Evolutionary conservation across 805 yeast species (phyloP).

Genomic region (Metschnikowia anglica): DNA sequence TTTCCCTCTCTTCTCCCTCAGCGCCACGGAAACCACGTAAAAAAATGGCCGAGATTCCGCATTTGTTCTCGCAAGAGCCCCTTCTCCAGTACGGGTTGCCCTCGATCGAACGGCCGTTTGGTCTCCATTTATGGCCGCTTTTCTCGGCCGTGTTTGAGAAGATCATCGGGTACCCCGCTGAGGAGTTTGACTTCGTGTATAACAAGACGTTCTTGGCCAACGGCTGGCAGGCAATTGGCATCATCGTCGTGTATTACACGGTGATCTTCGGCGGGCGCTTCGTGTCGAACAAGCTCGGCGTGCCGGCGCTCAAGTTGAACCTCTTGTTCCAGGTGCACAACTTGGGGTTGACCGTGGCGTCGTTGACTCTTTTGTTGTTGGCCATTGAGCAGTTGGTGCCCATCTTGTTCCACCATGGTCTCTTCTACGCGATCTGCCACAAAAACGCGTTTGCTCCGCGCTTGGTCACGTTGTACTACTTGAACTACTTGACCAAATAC

Average conservation of each 20-base stretch:
- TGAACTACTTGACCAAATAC: conserved; percentile 88
- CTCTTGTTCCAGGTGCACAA: conserved; percentile 83
- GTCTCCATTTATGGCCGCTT: conserved; percentile 66
- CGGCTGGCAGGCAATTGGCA: conserved; percentile 50
- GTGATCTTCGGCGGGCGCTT: conserved; percentile 69
- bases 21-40: background rate
- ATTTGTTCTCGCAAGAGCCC: conserved; percentile 17
- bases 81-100: conserved; percentile 33
- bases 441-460: conserved; percentile 77
- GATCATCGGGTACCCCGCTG: conserved; percentile 56
- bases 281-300: conserved; percentile 48
- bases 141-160: conserved; percentile 50
- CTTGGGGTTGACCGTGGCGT: conserved; percentile 65
- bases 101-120: conserved; percentile 49
- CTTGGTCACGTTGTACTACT: conserved; percentile 80
- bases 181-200: conserved; percentile 64
- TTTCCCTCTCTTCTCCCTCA: background rate
- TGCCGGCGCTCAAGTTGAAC: conserved; percentile 72
- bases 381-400: conserved; percentile 86
- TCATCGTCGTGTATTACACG: conserved; percentile 40
- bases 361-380: conserved; percentile 64
- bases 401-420: conserved; percentile 67
- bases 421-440: conserved; percentile 81
- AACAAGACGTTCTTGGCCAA: conserved; percentile 68
- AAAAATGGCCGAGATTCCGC: conserved; percentile 13